phyloP scores from a whole-genome alignment of 257 asterid genomes.

The Solanum etuberosum region DNA sequence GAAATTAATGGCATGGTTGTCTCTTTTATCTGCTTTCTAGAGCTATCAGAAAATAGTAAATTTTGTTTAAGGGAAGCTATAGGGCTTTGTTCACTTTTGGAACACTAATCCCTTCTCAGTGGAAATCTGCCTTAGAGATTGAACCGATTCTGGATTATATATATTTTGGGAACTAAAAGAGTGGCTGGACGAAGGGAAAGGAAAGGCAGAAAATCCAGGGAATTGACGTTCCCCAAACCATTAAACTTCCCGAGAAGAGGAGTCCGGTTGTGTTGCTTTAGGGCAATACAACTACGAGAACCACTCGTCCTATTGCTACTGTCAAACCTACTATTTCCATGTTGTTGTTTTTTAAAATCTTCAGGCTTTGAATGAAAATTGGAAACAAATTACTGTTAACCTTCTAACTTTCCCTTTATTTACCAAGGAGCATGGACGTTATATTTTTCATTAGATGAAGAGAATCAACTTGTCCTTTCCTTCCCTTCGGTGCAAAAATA shows the following conservation, averaged over 20 bases:
- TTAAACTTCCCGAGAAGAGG: neutral
- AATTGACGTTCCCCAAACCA: neutral
- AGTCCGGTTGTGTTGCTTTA: neutral
- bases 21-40: neutral
- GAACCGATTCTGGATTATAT: neutral
- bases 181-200: neutral
- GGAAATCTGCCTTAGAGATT: neutral
- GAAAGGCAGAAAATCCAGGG: neutral
- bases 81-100: neutral
- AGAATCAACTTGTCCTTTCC: neutral
- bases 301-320: neutral
- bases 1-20: neutral
- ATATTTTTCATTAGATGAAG: neutral
- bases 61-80: neutral
- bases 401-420: neutral
- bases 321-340: neutral
- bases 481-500: neutral
- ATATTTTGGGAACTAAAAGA: neutral
- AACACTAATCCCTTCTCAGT: neutral
- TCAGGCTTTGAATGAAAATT: neutral
- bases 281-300: neutral
- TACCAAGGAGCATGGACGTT: neutral
- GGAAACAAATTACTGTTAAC: neutral
- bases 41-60: neutral
- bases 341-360: neutral